These are phyloP conservation scores for Penicillium nordicum DNA, from an alignment of 2,329 filamentous ascomycete genomes.

Conservation along the genomic window DNA sequence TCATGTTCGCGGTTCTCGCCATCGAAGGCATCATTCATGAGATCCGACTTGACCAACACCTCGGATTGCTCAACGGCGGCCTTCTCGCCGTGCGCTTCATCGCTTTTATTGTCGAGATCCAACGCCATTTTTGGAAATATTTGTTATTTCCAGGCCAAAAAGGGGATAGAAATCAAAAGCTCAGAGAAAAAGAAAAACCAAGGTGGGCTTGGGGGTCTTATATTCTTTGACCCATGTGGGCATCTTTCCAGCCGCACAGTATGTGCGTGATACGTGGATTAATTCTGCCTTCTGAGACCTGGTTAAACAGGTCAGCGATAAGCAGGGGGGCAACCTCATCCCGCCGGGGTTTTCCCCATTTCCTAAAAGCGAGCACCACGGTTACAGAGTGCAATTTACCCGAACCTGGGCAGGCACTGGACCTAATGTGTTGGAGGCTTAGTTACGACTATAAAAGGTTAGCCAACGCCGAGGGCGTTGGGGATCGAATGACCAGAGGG, in stretches of 20 bases:
- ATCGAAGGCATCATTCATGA: conserved; percentile 43
- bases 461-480: neutral
- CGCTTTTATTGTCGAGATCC: neutral
- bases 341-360: neutral
- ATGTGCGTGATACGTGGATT: conserved; percentile 7
- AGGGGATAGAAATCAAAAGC: neutral
- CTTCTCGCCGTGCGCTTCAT: neutral
- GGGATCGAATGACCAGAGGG: neutral
- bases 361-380: neutral
- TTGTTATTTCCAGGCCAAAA: neutral
- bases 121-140: neutral
- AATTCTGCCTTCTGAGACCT: neutral
- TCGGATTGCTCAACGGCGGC: conserved; percentile 35
- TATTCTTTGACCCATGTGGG: neutral
- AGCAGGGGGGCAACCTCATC: neutral
- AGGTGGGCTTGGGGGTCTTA: neutral
- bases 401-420: neutral
- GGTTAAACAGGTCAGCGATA: neutral
- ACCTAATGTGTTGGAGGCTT: neutral
- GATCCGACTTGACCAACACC: conserved; percentile 35
- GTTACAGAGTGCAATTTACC: neutral
- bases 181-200: neutral
- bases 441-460: neutral
- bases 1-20: conserved; percentile 46
- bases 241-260: neutral